Conservation (phyloP, 768 basidiomycete species). For the Phylloporus sp. region DNA sequence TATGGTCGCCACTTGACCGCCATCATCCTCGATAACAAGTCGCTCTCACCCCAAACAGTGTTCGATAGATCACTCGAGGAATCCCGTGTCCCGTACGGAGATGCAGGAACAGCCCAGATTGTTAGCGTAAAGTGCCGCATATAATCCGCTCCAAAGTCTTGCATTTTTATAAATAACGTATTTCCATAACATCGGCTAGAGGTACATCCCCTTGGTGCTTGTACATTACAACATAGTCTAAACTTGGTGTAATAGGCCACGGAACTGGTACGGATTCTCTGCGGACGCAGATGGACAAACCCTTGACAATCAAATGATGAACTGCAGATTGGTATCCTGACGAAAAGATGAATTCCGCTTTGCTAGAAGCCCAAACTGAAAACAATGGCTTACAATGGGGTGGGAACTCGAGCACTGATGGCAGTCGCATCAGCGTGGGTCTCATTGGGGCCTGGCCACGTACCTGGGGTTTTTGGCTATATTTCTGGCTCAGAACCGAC, state of each 20-base stretch:
- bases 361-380: not conserved
- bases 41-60: constrained; percentile 9
- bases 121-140: constrained; percentile 45
- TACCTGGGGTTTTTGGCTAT: constrained; percentile 55
- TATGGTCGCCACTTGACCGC: constrained; percentile 63
- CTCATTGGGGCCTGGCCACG: not conserved
- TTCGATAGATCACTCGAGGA: constrained; percentile 20
- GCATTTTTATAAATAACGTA: not conserved
- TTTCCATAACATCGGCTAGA: not conserved
- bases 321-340: constrained; percentile 29
- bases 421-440: constrained; percentile 6
- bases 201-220: not conserved
- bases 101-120: constrained; percentile 45
- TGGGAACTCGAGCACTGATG: constrained; percentile 39
- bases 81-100: constrained; percentile 49
- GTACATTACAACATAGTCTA: not conserved
- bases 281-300: too few species aligned
- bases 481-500: constrained; percentile 40
- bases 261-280: not conserved
- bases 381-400: constrained; percentile 34
- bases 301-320: constrained; percentile 22
- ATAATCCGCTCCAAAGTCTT: constrained; percentile 1
- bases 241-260: not conserved
- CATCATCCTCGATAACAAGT: constrained; percentile 47
- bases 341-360: not conserved